Evolutionary conservation across 179 eudicot genomes (phyloP), one percentile per base, ranked within the genome.

Genomic region (Spergularia azorica): DNA sequence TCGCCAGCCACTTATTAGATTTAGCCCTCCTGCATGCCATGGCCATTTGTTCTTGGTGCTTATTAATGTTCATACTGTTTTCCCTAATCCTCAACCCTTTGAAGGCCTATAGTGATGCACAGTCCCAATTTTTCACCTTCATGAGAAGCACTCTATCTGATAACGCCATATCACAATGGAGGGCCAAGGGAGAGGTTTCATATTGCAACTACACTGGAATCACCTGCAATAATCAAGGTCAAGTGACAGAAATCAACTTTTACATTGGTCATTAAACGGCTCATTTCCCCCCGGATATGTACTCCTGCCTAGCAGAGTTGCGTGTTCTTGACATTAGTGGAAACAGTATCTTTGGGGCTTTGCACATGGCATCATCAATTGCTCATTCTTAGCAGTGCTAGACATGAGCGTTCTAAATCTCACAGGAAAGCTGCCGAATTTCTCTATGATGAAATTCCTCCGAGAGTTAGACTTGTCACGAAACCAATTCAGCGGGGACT

Each of bases 151-250:
- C 87, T 3, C 86, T 91, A 43, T 70, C 82, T 4, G 92, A 93
- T 21, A 39, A 80, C 51, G 69, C 76, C 63, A 67, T 88, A 54
- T 71, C 79, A 4, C 72, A 72, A 39, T 92, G 97, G 97, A 75
- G 70, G 60, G 52, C 70, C 39, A 71, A 65, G 64, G 80, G 72
- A 77, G 87, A 32, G 21, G 67, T 73, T 64, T 74, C 84, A 14
- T 80, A 83, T 16, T 92, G 97, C 78, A 87, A 80, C 46, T 87
- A 74, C 81, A 60, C 87, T 0, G 97, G 97, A 8, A 72, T 92
- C 46, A 75, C 70, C 71, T 92, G 97, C 79, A 82, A 91, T 67
- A 76, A 67, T 15, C 73, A 79, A 17, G 88, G 85, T 14, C 76
- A 74, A 43, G 88, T 91, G 20, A 75, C 77, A 2, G 41, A 78